phyloP scores from a whole-genome alignment of 345 rosid genomes.

The Populus nigra region DNA sequence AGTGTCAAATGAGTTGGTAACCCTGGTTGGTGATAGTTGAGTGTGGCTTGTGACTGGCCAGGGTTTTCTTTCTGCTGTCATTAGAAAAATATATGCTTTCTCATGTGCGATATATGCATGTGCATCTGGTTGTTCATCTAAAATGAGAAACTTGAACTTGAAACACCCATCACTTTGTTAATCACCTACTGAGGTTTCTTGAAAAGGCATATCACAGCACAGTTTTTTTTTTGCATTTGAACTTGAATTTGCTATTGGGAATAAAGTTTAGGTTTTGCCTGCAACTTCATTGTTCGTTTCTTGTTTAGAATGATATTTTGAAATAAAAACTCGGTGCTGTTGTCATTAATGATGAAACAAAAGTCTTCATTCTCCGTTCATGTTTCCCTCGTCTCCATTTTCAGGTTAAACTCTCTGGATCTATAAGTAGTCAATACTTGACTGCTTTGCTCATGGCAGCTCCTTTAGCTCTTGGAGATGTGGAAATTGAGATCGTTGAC shows the following conservation, averaged over 20 bases:
- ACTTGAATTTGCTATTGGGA: not conserved
- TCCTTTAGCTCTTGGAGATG: conserved; percentile 88
- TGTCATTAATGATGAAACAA: not conserved
- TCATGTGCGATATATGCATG: not conserved
- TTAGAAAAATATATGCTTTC: not conserved
- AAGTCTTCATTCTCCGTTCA: conserved; percentile 11
- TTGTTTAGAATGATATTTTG: not conserved
- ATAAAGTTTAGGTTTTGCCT: not conserved
- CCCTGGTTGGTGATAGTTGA: not conserved
- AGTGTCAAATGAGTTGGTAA: not conserved
- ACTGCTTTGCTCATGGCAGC: conserved; percentile 97
- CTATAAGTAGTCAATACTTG: conserved; percentile 92
- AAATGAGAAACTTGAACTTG: not conserved
- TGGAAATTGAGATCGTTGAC: conserved; percentile 87
- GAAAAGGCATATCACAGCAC: not conserved
- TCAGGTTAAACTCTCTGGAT: conserved; percentile 95
- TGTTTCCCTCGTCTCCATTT: conserved; percentile 20
- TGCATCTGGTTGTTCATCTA: not conserved
- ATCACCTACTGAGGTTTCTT: not conserved
- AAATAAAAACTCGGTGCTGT: not conserved
- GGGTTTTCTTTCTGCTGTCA: not conserved
- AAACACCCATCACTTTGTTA: not conserved
- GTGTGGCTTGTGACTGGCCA: not conserved
- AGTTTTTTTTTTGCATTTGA: not conserved
- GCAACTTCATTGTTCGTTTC: not conserved